These are phyloP conservation scores for Pseudocercospora macadamiae DNA, from an alignment of 2,329 filamentous ascomycete species.

Conservation along the genomic window DNA sequence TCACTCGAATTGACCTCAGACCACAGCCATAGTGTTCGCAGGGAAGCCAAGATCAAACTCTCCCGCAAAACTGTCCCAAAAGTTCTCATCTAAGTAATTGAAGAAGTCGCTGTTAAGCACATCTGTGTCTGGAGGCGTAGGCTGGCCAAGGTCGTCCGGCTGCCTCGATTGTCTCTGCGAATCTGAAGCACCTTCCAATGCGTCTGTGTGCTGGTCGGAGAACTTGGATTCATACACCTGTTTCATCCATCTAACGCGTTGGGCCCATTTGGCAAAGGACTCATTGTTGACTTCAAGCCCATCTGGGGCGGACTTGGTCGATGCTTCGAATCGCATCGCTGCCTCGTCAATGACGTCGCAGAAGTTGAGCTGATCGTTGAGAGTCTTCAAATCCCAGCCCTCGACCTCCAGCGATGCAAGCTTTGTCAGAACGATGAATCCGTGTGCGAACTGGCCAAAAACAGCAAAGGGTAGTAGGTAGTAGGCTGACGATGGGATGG, in stretches of 20 bases:
- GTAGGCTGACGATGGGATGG: constrained; percentile 31
- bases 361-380: constrained; percentile 29
- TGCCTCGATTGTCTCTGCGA: constrained; percentile 9
- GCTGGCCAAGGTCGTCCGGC: constrained; percentile 18
- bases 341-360: constrained; percentile 27
- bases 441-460: constrained; percentile 36
- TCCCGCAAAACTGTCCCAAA: constrained; percentile 31
- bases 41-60: constrained; percentile 22
- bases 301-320: constrained; percentile 24
- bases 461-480: constrained; percentile 34
- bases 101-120: constrained; percentile 33
- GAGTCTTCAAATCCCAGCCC: constrained; percentile 33
- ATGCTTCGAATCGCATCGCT: constrained; percentile 27
- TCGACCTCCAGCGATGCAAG: constrained; percentile 35
- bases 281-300: constrained; percentile 35
- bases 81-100: constrained; percentile 33
- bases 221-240: constrained; percentile 32
- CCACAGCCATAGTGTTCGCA: background rate
- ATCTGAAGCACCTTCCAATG: constrained; percentile 2
- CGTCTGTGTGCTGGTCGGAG: background rate
- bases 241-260: constrained; percentile 33
- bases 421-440: constrained; percentile 34
- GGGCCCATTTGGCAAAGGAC: constrained; percentile 35
- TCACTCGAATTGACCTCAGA: background rate
- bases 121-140: constrained; percentile 29